Conservation (phyloP, 2,329 filamentous ascomycete species). For the Talaromyces sp. region DNA sequence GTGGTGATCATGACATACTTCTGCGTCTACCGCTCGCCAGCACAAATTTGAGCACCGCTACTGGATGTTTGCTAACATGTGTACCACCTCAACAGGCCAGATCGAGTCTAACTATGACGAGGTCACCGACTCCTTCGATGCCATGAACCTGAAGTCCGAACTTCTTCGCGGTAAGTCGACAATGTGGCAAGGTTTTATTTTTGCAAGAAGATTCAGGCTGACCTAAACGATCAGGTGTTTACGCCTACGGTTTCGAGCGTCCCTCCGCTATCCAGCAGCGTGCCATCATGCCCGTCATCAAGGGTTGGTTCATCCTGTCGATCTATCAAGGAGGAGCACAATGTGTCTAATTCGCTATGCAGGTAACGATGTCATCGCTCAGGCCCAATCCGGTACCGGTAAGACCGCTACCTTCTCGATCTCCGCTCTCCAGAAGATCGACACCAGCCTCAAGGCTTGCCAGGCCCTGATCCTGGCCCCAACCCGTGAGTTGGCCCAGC, state of each 20-base stretch:
- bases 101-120: conserved; percentile 99
- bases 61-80: conserved; percentile 9
- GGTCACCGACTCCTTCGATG: conserved; percentile 97
- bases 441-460: conserved; percentile 88
- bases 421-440: conserved; percentile 97
- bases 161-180: conserved; percentile 75
- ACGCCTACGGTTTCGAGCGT: conserved; percentile 99
- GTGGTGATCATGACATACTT: neutral
- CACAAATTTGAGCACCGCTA: neutral
- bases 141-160: conserved; percentile 95
- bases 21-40: neutral
- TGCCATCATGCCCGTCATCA: conserved; percentile 99
- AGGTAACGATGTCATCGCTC: conserved; percentile 98
- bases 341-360: conserved; percentile 8
- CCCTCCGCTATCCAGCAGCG: conserved; percentile 99
- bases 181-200: conserved; percentile 5
- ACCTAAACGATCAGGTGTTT: conserved; percentile 61
- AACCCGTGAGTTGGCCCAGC: conserved; percentile 96
- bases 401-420: conserved; percentile 99
- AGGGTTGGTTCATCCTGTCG: conserved; percentile 58
- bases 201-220: conserved; percentile 12
- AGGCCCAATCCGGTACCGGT: conserved; percentile 98
- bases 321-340: neutral
- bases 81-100: conserved; percentile 60
- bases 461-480: conserved; percentile 97